phyloP scores from a whole-genome alignment of 116 monocot species.

The Trichopus zeylanicus region DNA sequence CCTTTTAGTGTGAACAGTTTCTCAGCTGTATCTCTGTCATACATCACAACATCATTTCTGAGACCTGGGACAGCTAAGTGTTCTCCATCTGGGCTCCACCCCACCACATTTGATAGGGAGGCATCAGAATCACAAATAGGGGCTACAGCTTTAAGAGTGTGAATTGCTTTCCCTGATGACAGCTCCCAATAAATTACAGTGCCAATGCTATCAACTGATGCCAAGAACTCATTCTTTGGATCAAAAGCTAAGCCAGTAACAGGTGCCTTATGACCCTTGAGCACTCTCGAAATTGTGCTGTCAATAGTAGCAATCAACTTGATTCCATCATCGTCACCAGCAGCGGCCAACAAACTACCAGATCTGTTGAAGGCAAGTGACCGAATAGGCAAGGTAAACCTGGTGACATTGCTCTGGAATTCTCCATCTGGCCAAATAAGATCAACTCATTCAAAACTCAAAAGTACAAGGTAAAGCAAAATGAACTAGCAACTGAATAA shows the following conservation, averaged over 20 bases:
- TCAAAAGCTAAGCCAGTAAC: conserved; percentile 85
- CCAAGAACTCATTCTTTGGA: conserved; percentile 81
- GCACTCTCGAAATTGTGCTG: conserved; percentile 71
- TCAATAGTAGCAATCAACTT: conserved; percentile 92
- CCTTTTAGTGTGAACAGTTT: conserved; percentile 89
- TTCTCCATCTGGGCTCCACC: conserved; percentile 97
- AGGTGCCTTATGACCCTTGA: conserved; percentile 82
- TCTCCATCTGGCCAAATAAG: conserved; percentile 51
- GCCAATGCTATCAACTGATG: conserved; percentile 71
- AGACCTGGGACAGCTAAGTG: conserved; percentile 80
- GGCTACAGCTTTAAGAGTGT: conserved; percentile 59
- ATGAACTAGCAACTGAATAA: background rate
- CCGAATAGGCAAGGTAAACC: conserved; percentile 89
- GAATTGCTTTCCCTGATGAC: conserved; percentile 54
- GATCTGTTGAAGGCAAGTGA: conserved; percentile 84
- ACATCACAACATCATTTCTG: conserved; percentile 94
- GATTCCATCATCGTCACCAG: conserved; percentile 96
- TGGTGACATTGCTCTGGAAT: conserved; percentile 86
- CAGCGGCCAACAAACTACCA: conserved; percentile 87
- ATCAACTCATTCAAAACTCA: background rate
- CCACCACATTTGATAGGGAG: conserved; percentile 43
- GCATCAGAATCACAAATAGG: conserved; percentile 58
- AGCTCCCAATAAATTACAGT: conserved; percentile 94
- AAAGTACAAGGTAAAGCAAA: background rate
- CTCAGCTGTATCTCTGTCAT: conserved; percentile 88